These are phyloP conservation scores for Drosera capensis DNA, from an alignment of 148 eudicot genomes.

Conservation along the genomic window DNA sequence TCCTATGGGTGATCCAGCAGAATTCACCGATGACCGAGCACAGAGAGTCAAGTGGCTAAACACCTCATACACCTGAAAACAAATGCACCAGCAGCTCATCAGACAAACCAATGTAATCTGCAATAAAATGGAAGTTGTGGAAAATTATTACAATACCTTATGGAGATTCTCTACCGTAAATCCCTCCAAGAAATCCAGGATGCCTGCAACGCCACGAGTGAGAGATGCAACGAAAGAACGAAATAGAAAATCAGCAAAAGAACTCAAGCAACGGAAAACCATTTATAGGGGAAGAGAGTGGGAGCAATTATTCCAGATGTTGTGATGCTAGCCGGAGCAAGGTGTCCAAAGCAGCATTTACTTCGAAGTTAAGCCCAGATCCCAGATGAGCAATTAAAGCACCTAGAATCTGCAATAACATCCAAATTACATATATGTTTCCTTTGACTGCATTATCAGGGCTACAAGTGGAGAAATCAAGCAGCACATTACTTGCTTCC, in stretches of 20 bases:
- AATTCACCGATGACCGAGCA: constrained; percentile 19
- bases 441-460: neutral
- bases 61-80: constrained; percentile 38
- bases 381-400: constrained; percentile 46
- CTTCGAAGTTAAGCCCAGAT: constrained; percentile 38
- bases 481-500: constrained; percentile 27
- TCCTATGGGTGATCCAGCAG: constrained; percentile 24
- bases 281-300: constrained; percentile 37
- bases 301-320: constrained; percentile 29
- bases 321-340: constrained; percentile 31
- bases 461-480: neutral
- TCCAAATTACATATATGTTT: neutral
- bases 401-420: constrained; percentile 27
- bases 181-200: constrained; percentile 52
- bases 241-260: neutral
- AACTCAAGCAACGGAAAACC: constrained; percentile 15
- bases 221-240: no score
- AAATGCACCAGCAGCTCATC: neutral
- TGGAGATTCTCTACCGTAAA: constrained; percentile 38
- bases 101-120: no score
- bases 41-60: constrained; percentile 36
- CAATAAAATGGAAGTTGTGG: neutral
- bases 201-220: constrained; percentile 19
- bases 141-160: constrained; percentile 19
- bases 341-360: constrained; percentile 37